Conservation (phyloP, 192 early-diverging fungal genomes). For the Rhizophagus clarus region DNA sequence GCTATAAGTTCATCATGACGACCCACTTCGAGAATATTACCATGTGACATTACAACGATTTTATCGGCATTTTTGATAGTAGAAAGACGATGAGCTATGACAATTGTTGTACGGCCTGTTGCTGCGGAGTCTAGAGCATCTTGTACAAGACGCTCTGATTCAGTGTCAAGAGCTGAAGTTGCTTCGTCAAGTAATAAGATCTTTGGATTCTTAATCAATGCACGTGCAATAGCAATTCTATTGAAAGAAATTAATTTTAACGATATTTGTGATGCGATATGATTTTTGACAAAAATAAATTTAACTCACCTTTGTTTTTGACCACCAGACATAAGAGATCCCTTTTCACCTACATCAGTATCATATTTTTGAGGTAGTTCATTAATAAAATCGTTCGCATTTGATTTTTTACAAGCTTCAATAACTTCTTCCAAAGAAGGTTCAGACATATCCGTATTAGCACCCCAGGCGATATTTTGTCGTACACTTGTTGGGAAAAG, state of each 20-base stretch:
- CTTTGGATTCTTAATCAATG: constrained; percentile 73
- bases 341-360: constrained; percentile 85
- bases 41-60: constrained; percentile 66
- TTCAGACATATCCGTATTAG: background rate
- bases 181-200: constrained; percentile 81
- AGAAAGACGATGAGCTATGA: constrained; percentile 70
- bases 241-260: background rate
- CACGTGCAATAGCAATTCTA: constrained; percentile 85
- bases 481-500: constrained; percentile 77
- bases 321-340: constrained; percentile 81
- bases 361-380: constrained; percentile 81
- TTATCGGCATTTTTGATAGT: constrained; percentile 71
- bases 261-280: background rate
- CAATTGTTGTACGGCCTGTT: constrained; percentile 65
- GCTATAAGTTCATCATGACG: constrained; percentile 57
- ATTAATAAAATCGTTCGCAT: constrained; percentile 75
- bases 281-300: constrained; percentile 37
- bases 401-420: constrained; percentile 63
- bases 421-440: constrained; percentile 40
- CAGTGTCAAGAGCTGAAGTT: constrained; percentile 76
- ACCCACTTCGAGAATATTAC: constrained; percentile 54
- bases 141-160: constrained; percentile 66
- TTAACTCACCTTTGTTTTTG: constrained; percentile 94
- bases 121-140: constrained; percentile 59
- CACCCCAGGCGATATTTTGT: constrained; percentile 72